Conservation (phyloP, 225 moss, liverwort and hornwort species). For the Anthoceros angustus region DNA sequence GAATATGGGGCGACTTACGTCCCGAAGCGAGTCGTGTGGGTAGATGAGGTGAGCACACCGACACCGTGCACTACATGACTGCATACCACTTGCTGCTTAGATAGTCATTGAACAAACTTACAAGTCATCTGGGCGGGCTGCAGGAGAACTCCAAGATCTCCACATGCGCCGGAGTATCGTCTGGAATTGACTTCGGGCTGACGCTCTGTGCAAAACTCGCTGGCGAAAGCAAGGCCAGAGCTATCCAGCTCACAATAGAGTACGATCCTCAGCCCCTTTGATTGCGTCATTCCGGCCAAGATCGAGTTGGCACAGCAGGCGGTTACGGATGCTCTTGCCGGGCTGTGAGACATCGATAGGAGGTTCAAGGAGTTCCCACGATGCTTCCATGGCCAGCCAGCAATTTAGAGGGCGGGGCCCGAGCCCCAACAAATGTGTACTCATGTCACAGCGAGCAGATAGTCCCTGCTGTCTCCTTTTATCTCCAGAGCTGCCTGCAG, state of each 20-base stretch:
- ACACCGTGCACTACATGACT: neutral
- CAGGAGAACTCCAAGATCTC: constrained; percentile 14
- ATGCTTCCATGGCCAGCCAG: too few relatives aligned
- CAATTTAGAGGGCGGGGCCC: too few relatives aligned
- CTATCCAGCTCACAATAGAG: constrained; percentile 12
- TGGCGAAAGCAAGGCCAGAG: constrained; percentile 11
- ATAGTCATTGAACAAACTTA: neutral
- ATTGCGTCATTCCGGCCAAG: constrained; percentile 7
- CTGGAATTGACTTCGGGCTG: constrained; percentile 19
- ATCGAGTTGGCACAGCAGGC: constrained; percentile 6
- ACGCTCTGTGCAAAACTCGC: constrained; percentile 7
- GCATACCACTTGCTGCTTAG: neutral
- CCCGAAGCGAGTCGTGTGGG: neutral
- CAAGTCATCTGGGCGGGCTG: neutral
- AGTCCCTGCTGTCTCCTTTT: too few relatives aligned
- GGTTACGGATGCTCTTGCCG: neutral
- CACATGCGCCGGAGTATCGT: constrained; percentile 18
- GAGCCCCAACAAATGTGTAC: too few relatives aligned
- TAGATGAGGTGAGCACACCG: neutral
- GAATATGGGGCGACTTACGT: neutral
- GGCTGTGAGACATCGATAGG: neutral
- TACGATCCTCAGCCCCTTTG: constrained; percentile 21
- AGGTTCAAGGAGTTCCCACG: too few relatives aligned
- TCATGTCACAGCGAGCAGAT: too few relatives aligned
- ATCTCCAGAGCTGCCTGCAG: too few relatives aligned